Evolutionary conservation across 1,139 yeast genomes (phyloP), one percentile per base, ranked within the genome.

Genomic region (Candida albicans): DNA sequence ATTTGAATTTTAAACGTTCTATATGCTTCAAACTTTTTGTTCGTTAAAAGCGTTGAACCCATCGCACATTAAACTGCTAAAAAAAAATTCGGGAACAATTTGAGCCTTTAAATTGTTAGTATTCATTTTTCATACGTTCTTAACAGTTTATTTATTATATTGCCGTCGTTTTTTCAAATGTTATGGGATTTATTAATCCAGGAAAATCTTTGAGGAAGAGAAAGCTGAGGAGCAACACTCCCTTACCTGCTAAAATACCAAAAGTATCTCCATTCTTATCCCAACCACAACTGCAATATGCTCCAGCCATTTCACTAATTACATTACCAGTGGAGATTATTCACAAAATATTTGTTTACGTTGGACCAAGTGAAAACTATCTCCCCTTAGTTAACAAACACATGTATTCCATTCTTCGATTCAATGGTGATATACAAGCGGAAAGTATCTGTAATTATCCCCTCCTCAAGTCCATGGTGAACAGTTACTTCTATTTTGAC

Each of bases 291-390:
- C 22, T 4, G 29, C 12, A 11, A 22, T 13, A 29, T 30, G 15
- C 35, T n/a, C 15, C 15, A 9, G 27, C 29, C 12, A 14, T 10
- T n/a, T 18, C 27, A 10, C 14, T 40, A 22, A 35, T 14, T 8
- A 15, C 35, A 24, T 53, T 73, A 13, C 77, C 79, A 1, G 41
- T 49, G 4, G 75, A 71, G 39, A 43, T 73, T 1, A 40, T 72
- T 10, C 49, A 51, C 13, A 52, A 55, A 29, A 66, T 73, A 15
- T 73, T 68, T 48, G 51, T 65, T 6, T 47, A 49, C 22, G 54
- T 68, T 1, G 68, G 70, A 6, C 53, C 70, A 2, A 8, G 22
- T 30, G 58, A 56, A 2, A 54, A 58, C 35, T 64, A 64, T 40
- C 48, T 53, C 33, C 60, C 66, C 1, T 50, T 64, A 13, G 52